Evolutionary conservation across 1,139 yeast genomes (phyloP).

Genomic region (Sugiyamaella pinicola): DNA sequence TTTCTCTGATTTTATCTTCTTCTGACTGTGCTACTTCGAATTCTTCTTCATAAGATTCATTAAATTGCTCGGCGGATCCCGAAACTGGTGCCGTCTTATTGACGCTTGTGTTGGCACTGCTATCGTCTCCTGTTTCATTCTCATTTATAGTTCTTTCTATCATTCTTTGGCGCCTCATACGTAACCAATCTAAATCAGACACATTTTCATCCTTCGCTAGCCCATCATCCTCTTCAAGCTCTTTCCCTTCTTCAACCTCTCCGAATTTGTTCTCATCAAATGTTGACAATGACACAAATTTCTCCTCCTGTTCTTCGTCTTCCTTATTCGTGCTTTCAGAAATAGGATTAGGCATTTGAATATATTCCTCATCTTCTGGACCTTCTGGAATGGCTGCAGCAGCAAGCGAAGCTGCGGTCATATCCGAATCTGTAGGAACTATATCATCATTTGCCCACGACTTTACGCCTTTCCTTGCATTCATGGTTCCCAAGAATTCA

Average conservation of each 20-base stretch:
- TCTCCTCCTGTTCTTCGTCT: constrained; percentile 33
- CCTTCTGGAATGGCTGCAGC: constrained; percentile 24
- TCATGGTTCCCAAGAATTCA: constrained; percentile 83
- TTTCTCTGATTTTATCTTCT: constrained; percentile 52
- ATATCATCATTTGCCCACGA: constrained; percentile 80
- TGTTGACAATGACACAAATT: constrained; percentile 13
- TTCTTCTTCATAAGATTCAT: constrained; percentile 24
- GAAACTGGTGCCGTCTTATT: constrained; percentile 2
- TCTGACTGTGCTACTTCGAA: constrained; percentile 39
- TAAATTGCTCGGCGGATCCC: constrained; percentile 25
- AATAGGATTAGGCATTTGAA: constrained; percentile 26
- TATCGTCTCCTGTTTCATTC: neutral
- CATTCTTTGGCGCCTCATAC: constrained; percentile 73
- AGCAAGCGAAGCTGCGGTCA: constrained; percentile 3
- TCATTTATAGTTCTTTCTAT: constrained; percentile 50
- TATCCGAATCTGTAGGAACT: constrained; percentile 34
- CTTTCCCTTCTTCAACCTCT: constrained; percentile 18
- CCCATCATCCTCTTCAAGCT: constrained; percentile 32
- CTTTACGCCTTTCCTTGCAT: constrained; percentile 63
- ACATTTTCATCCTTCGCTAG: constrained; percentile 56
- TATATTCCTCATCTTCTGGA: constrained; percentile 39
- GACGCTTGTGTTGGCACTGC: neutral
- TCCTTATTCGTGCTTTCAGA: constrained; percentile 30
- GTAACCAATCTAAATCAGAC: constrained; percentile 89
- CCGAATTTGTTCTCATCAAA: constrained; percentile 25